Evolutionary conservation across 345 rosid genomes (phyloP).

Genomic region (Abelmoschus esculentus): DNA sequence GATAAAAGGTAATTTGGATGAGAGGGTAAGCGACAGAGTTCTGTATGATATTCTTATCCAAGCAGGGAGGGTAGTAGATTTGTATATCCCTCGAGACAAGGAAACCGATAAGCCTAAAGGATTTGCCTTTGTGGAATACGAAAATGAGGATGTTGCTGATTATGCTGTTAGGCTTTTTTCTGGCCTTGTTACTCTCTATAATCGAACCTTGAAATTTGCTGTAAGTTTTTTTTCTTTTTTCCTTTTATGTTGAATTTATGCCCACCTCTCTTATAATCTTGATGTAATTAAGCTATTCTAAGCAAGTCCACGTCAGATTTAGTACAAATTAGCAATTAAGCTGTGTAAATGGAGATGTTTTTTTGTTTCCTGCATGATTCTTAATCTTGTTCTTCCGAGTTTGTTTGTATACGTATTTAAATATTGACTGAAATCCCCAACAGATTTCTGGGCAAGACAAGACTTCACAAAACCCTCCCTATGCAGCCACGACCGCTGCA

Average conservation of each 20-base stretch:
- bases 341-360: not conserved
- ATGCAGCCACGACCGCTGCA: constrained; percentile 12
- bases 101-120: constrained; percentile 87
- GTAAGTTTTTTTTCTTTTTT: constrained; percentile 27
- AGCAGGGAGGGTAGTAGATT: constrained; percentile 75
- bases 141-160: constrained; percentile 73
- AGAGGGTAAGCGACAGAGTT: constrained; percentile 76
- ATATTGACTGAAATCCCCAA: constrained; percentile 4
- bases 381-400: not conserved
- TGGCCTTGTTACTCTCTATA: constrained; percentile 79
- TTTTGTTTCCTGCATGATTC: not conserved
- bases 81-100: constrained; percentile 75
- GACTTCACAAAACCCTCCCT: constrained; percentile 23
- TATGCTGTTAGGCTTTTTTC: constrained; percentile 91
- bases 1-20: constrained; percentile 69
- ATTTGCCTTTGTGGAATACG: constrained; percentile 82
- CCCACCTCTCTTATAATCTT: not conserved
- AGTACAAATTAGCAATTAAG: not conserved
- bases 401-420: not conserved
- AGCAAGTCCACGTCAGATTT: not conserved
- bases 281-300: not conserved
- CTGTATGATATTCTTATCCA: constrained; percentile 80
- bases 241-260: not conserved
- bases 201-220: constrained; percentile 65
- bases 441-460: constrained; percentile 93